Evolutionary conservation across 2,329 filamentous ascomycete species (phyloP).

Genomic region (Penicillium olsonii): DNA sequence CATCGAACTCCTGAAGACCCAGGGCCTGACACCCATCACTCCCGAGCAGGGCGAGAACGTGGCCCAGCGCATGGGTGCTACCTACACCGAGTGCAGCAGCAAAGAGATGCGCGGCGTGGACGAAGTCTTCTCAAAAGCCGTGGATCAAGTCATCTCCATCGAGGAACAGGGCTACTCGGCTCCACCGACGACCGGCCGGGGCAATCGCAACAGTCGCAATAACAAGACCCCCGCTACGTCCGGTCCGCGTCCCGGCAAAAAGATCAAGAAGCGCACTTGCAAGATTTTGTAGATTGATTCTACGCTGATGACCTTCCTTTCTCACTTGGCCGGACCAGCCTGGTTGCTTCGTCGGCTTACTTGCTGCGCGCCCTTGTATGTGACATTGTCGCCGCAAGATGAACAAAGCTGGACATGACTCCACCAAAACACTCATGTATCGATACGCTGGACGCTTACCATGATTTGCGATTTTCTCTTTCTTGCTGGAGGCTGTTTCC

Average conservation of each 20-base stretch:
- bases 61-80: slow-evolving; percentile 88
- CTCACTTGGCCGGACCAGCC: slow-evolving; percentile 31
- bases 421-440: slow-evolving; percentile 15
- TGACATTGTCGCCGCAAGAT: slow-evolving; percentile 25
- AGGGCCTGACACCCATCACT: slow-evolving; percentile 93
- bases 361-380: slow-evolving; percentile 23
- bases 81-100: slow-evolving; percentile 97
- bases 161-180: slow-evolving; percentile 61
- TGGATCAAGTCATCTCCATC: slow-evolving; percentile 84
- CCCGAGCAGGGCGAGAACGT: slow-evolving; percentile 85
- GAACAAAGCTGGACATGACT: slow-evolving; percentile 28
- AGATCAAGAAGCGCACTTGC: slow-evolving; percentile 84
- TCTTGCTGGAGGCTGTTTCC: slow-evolving; percentile 27
- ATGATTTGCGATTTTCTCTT: slow-evolving; percentile 13
- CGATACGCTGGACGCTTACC: slow-evolving; percentile 23
- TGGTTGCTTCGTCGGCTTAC: slow-evolving; percentile 37
- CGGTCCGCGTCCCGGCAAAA: slow-evolving; percentile 49
- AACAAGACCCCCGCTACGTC: slow-evolving; percentile 21
- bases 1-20: slow-evolving; percentile 97
- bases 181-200: slow-evolving; percentile 15
- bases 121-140: slow-evolving; percentile 91
- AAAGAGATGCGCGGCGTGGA: slow-evolving; percentile 94
- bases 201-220: slow-evolving; percentile 13
- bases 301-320: slow-evolving; percentile 13
- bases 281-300: slow-evolving; percentile 65